Evolutionary conservation across 768 basidiomycete genomes (phyloP), one percentile per base, ranked within the genome.

Genomic region (Russula earlei): DNA sequence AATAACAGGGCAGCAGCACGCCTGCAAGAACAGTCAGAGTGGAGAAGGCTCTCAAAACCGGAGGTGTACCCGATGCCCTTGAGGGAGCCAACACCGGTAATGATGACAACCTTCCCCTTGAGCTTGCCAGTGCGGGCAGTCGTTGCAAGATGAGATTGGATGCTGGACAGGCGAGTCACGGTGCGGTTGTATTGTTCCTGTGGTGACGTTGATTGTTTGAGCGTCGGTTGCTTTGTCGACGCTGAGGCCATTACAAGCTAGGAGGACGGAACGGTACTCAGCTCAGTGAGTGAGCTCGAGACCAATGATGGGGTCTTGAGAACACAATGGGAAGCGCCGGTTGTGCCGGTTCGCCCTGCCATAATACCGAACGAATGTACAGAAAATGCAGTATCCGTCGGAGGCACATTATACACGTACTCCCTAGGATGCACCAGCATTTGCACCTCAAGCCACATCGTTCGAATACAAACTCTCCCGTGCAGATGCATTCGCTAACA

Each of bases 51-150:
- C 33, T 47, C 45, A 37, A 49, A 9, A 5, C 38, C n/a, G 36
- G 29, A 29, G 3, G 55, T 80, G 62, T 70, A 93, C 85, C 93
- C 93, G 58, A 96, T 96, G 17, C 93, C 93, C 66, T 85, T 84
- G 62, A 86, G 66, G 19, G 90, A 92, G 29, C 87, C 86, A 29
- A 85, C 91, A 17, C 93, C 93, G 0, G 93, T 95, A 63, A 95
- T 79, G 54, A 95, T 76, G 63, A 85, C 89, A 24, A 93, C 88
- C 68, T 91, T 94, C 60, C 77, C 82, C 65, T 75, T 76, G 60
- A 94, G 75, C 63, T 82, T 76, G 19, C 70, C 72, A 27, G 74
- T 70, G 40, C 83, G 77, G 29, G 82, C 74, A 20, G 79, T 64
- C 25, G 68, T 72, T 41, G 74, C 67, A 36, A 92, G 74, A 56